Base-by-base conservation (phyloP, 768 basidiomycete genomes). In the Tulasnella sp. region DNA sequence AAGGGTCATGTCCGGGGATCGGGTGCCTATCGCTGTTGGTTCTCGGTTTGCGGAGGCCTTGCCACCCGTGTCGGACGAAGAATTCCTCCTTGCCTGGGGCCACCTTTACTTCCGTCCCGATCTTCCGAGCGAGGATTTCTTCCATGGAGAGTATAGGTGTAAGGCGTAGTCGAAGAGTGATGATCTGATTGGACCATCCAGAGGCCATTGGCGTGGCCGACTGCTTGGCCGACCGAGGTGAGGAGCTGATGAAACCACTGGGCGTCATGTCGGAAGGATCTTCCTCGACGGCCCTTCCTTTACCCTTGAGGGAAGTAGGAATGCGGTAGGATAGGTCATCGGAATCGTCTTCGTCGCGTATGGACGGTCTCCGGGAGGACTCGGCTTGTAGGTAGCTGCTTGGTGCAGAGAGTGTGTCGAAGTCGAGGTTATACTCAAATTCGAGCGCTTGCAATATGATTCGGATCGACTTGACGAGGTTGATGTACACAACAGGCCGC, bases 401-500 rank as follows among this genome's bases (percentile, higher is more conserved):
- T 30, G 4, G 5, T 26, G n/a, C 4, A 23, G 11, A 17, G 34
- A 30, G 17, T 34, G 58, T 29, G 45, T 59, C 58, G 58, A 49
- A 27, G 26, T 59, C 58, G 11, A 49, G 27, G 48, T 59, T 47
- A 29, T 49, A 59, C 50, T 59, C 58, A 30, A 30, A 47, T 23
- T 59, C 58, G 41, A 62, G 56, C 26, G 43, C 26, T 19, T 62
- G 58, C 34, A 64, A 55, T 30, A 64, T 64, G 2, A 24, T 47
- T 3, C 64, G 64, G 38, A 64, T 42, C 17, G 64, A 56, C 15
- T 47, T 49, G 34, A 64, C 51, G 45, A 64, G 42, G 49, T 62
- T 62, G 56, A 62, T 58, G 49, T 58, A 62, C 30, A 64, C 58
- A 23, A 64, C 55, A 26, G 55, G 48, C 5, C 58, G 56, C 64